phyloP scores from a whole-genome alignment of 140 eudicot species.

The Oenanthe javanica region DNA sequence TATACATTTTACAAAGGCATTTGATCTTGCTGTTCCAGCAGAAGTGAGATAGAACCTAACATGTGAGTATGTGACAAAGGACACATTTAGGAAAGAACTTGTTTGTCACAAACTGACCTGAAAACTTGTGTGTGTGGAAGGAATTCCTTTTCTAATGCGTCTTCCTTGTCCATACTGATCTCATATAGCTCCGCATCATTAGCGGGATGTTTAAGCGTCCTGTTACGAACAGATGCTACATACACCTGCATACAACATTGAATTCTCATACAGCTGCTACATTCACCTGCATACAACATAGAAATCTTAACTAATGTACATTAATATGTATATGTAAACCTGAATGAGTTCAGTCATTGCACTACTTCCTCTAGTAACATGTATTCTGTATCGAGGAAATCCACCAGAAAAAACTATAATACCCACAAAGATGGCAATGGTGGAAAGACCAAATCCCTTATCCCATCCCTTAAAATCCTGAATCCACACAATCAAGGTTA shows the following conservation, averaged over 20 bases:
- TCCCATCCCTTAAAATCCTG: constrained; percentile 63
- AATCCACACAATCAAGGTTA: constrained; percentile 50
- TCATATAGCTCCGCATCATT: constrained; percentile 24
- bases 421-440: constrained; percentile 42
- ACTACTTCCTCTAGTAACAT: constrained; percentile 46
- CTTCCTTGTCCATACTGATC: constrained; percentile 24
- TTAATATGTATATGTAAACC: constrained; percentile 18
- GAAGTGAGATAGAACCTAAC: not conserved
- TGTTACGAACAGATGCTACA: constrained; percentile 32
- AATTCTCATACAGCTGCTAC: constrained; percentile 21
- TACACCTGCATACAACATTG: constrained; percentile 19
- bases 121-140: constrained; percentile 32
- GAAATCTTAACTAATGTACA: not conserved
- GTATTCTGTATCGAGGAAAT: constrained; percentile 47
- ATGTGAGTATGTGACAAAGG: not conserved
- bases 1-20: no score
- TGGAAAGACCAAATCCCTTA: constrained; percentile 39
- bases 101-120: constrained; percentile 17
- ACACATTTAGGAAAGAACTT: not conserved
- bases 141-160: constrained; percentile 14
- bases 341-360: constrained; percentile 51
- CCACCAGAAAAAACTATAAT: constrained; percentile 24
- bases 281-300: constrained; percentile 15
- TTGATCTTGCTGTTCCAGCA: no score
- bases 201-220: constrained; percentile 26